Evolutionary conservation across 208 protist species (phyloP).

Genomic region (Porcisia hertigi): DNA sequence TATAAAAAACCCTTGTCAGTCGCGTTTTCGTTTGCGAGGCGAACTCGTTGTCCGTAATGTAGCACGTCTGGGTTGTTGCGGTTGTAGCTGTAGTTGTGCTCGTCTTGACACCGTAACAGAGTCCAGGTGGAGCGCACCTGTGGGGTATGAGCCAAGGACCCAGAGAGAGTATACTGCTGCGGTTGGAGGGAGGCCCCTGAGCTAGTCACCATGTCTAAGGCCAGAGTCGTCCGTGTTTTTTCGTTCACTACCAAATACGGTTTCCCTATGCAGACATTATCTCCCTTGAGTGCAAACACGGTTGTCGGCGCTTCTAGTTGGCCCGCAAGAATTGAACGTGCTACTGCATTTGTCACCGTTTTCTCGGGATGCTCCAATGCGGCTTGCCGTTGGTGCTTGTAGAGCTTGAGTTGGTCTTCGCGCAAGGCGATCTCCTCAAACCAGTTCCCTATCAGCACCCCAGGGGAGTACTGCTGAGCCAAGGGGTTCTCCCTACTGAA

Average conservation of each 20-base stretch:
- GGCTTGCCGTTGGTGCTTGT: constrained; percentile 30
- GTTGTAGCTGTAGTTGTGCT: constrained; percentile 74
- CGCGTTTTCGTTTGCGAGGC: constrained; percentile 70
- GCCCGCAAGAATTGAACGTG: constrained; percentile 9
- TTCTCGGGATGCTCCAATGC: constrained; percentile 10
- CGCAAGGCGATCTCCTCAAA: constrained; percentile 76
- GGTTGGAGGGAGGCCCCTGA: background rate
- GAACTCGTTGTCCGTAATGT: constrained; percentile 89
- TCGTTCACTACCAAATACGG: constrained; percentile 57
- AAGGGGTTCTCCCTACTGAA: constrained; percentile 36
- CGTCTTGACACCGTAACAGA: constrained; percentile 62
- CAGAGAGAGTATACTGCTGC: constrained; percentile 12
- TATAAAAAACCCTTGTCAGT: constrained; percentile 65
- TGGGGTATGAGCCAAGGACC: constrained; percentile 33
- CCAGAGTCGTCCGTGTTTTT: constrained; percentile 50
- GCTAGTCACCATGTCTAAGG: constrained; percentile 46
- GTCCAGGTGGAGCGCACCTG: constrained; percentile 77
- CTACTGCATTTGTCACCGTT: background rate
- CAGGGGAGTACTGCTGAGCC: constrained; percentile 69
- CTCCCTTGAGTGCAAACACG: constrained; percentile 23
- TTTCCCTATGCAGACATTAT: constrained; percentile 53
- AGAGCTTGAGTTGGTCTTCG: constrained; percentile 72
- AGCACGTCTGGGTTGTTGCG: constrained; percentile 45
- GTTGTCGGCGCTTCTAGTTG: constrained; percentile 41
- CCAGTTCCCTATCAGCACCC: constrained; percentile 90